phyloP scores from a whole-genome alignment of 129 eudicot species.

The Flaveria brownii region DNA sequence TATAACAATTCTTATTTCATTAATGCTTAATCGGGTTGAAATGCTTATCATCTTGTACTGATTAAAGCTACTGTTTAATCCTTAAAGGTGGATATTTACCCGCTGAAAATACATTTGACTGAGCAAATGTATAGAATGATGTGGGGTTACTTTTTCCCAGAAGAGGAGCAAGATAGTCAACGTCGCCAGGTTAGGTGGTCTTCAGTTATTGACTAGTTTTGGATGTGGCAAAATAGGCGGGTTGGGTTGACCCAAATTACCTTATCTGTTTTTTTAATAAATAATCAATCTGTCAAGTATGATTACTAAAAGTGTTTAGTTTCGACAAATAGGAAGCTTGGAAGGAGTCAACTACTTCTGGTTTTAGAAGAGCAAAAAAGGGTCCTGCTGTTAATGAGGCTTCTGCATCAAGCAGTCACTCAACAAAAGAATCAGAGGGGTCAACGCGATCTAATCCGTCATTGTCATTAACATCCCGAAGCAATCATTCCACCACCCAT shows the following conservation, averaged over 20 bases:
- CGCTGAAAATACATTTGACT: conserved; percentile 89
- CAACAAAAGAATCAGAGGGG: conserved; percentile 61
- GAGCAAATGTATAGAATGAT: conserved; percentile 86
- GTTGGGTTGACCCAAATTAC: background rate
- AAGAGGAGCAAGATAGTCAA: conserved; percentile 98
- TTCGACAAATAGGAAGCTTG: conserved; percentile 67
- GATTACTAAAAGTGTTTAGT: background rate
- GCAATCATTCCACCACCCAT: conserved; percentile 38
- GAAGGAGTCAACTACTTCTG: conserved; percentile 98
- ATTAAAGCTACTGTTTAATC: conserved; percentile 15
- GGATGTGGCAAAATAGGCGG: conserved; percentile 1
- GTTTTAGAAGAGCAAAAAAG: conserved; percentile 81
- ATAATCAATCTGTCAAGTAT: background rate
- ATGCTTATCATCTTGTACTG: background rate
- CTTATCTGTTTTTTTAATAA: background rate
- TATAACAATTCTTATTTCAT: background rate
- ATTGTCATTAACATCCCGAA: conserved; percentile 40
- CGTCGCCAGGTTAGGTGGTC: conserved; percentile 71
- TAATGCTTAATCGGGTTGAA: background rate
- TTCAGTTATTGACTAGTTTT: background rate
- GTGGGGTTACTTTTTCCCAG: conserved; percentile 98
- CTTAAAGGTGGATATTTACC: conserved; percentile 88
- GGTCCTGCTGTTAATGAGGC: conserved; percentile 57
- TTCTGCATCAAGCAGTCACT: conserved; percentile 57
- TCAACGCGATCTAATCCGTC: conserved; percentile 57